Percentiles rank a stretch among this genome's conserved stretches.
These are phyloP conservation scores for Ceriops tagal DNA, from an alignment of 345 rosid species.

Conservation along the genomic window DNA sequence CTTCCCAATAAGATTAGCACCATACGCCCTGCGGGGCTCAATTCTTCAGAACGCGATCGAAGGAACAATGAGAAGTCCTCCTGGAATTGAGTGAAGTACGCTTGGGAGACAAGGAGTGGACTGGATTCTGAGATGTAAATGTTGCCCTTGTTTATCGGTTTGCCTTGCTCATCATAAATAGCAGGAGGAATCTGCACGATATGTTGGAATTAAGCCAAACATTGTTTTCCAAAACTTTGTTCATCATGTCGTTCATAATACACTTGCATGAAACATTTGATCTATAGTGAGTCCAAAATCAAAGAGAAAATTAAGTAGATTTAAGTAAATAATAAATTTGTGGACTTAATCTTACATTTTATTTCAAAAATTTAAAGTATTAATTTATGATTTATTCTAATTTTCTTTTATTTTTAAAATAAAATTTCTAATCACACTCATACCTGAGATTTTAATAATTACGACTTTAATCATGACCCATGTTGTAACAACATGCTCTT, in stretches of 20 bases:
- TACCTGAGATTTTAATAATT: too few relatives aligned
- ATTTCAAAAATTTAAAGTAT: too few relatives aligned
- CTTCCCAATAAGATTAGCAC: constrained; percentile 71
- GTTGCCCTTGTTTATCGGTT: constrained; percentile 66
- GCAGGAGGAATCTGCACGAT: constrained; percentile 58
- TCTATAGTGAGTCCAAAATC: too few relatives aligned
- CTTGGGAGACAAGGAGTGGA: constrained; percentile 53
- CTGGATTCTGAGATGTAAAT: constrained; percentile 59
- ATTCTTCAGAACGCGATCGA: constrained; percentile 53
- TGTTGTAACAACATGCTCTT: not conserved
- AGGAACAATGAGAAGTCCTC: constrained; percentile 73
- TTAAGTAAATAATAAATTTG: too few relatives aligned
- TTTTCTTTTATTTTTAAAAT: too few relatives aligned
- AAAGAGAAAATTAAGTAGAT: too few relatives aligned
- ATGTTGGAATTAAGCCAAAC: not conserved
- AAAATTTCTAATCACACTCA: too few relatives aligned
- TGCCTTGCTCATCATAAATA: constrained; percentile 59
- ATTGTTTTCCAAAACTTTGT: not conserved
- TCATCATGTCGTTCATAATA: not conserved
- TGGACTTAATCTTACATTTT: too few relatives aligned
- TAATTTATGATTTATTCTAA: too few relatives aligned
- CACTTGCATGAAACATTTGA: too few relatives aligned
- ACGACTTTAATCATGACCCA: not conserved
- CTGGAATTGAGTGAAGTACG: constrained; percentile 63
- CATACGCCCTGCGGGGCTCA: constrained; percentile 55